phyloP scores from a whole-genome alignment of 2,329 filamentous ascomycete genomes.

The Hypoxylon sp. region DNA sequence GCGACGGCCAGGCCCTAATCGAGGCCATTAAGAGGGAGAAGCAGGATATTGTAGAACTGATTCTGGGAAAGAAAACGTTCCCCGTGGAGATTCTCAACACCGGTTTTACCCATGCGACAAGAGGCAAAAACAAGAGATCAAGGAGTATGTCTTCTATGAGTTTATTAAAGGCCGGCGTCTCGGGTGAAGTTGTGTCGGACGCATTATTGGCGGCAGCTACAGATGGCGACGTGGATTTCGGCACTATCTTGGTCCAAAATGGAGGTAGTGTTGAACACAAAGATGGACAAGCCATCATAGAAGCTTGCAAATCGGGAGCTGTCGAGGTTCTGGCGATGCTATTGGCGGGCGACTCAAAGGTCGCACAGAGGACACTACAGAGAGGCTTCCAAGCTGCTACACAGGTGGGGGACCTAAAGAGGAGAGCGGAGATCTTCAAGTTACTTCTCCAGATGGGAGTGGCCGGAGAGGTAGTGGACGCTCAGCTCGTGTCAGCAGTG shows the following conservation, averaged over 20 bases:
- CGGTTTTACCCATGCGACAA: constrained; percentile 62
- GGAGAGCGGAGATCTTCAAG: constrained; percentile 65
- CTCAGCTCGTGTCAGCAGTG: constrained; percentile 67
- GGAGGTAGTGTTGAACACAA: constrained; percentile 67
- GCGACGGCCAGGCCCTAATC: constrained; percentile 65
- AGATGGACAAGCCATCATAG: constrained; percentile 68
- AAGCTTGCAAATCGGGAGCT: constrained; percentile 67
- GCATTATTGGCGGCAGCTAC: constrained; percentile 66
- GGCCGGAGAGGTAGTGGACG: constrained; percentile 65
- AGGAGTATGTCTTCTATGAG: constrained; percentile 62
- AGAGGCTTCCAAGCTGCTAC: constrained; percentile 70
- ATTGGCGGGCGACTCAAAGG: constrained; percentile 58
- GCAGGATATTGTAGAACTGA: constrained; percentile 62
- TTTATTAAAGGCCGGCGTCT: constrained; percentile 63
- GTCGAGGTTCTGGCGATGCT: constrained; percentile 66
- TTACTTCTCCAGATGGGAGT: constrained; percentile 66
- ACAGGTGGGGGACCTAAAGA: constrained; percentile 65
- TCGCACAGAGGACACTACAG: constrained; percentile 61
- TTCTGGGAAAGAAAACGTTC: constrained; percentile 61
- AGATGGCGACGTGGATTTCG: constrained; percentile 67
- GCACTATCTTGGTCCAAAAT: constrained; percentile 65
- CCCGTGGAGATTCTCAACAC: constrained; percentile 58
- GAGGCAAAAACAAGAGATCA: constrained; percentile 57
- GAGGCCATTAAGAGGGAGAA: constrained; percentile 63
- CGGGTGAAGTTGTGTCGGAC: constrained; percentile 62